These are phyloP conservation scores for Cicer chorassanicum DNA, from an alignment of 306 rosid genomes.

Conservation along the genomic window DNA sequence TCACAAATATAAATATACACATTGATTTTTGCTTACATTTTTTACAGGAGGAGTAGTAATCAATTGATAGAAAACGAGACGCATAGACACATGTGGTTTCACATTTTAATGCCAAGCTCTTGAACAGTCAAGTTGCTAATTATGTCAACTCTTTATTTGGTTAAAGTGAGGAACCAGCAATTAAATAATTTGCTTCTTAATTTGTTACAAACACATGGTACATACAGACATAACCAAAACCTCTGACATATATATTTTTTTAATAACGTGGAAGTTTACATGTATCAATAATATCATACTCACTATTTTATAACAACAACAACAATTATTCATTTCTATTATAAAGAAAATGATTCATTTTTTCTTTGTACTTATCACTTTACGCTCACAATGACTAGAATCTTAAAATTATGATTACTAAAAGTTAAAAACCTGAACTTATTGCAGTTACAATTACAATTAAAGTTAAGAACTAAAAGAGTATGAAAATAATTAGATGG, in stretches of 20 bases:
- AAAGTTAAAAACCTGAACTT: conserved; percentile 29
- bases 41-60: too few species aligned
- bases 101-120: not conserved
- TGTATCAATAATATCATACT: too few species aligned
- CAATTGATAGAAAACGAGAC: too few species aligned
- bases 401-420: conserved; percentile 36
- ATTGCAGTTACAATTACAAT: conserved; percentile 1
- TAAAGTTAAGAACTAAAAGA: not conserved
- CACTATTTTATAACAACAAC: not conserved
- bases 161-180: conserved; percentile 16
- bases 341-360: not conserved
- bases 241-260: not conserved
- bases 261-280: not conserved
- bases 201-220: conserved; percentile 21
- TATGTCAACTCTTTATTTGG: not conserved
- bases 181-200: not conserved
- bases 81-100: too few species aligned
- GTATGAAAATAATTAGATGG: conserved; percentile 36
- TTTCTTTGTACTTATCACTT: not conserved
- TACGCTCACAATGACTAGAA: not conserved
- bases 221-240: conserved; percentile 12
- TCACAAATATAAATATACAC: too few species aligned
- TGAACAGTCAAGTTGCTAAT: not conserved
- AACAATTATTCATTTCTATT: not conserved
- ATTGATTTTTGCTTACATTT: too few species aligned